Conservation (phyloP, 306 rosid genomes). For the Delonix regia region DNA sequence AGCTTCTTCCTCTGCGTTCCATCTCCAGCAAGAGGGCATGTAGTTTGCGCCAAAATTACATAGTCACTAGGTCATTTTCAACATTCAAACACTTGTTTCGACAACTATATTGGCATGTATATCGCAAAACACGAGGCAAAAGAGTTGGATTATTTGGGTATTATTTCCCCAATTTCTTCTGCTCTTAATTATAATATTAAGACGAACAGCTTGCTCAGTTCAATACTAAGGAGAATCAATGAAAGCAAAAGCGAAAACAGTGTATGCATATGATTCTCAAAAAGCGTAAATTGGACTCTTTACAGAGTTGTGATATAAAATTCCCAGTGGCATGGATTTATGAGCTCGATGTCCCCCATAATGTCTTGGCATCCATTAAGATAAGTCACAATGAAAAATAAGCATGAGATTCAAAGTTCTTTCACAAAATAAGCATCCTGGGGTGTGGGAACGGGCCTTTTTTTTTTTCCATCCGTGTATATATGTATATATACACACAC, state of each 20-base stretch:
- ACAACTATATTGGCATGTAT: background rate
- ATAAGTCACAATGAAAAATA: background rate
- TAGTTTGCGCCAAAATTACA: too few species aligned
- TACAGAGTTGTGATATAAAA: background rate
- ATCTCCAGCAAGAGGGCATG: too few species aligned
- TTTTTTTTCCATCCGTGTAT: background rate
- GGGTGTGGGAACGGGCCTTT: background rate
- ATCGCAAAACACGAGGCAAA: background rate
- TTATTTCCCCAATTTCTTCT: background rate
- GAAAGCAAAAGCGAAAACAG: too few species aligned
- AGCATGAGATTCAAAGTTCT: slow-evolving; percentile 28
- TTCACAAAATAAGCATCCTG: slow-evolving; percentile 30
- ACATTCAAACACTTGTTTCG: background rate
- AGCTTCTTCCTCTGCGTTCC: too few species aligned
- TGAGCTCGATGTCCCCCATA: background rate
- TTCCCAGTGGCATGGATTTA: background rate
- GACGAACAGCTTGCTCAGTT: too few species aligned
- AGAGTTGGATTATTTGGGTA: background rate
- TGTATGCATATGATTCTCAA: background rate
- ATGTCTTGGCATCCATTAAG: background rate
- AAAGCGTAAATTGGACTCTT: background rate
- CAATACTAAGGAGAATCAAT: too few species aligned
- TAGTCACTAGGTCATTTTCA: background rate
- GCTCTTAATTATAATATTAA: too few species aligned
- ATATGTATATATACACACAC: too few species aligned